Evolutionary conservation across 2,329 filamentous ascomycete genomes (phyloP).

Genomic region (Sporothrix brunneoviolacea): DNA sequence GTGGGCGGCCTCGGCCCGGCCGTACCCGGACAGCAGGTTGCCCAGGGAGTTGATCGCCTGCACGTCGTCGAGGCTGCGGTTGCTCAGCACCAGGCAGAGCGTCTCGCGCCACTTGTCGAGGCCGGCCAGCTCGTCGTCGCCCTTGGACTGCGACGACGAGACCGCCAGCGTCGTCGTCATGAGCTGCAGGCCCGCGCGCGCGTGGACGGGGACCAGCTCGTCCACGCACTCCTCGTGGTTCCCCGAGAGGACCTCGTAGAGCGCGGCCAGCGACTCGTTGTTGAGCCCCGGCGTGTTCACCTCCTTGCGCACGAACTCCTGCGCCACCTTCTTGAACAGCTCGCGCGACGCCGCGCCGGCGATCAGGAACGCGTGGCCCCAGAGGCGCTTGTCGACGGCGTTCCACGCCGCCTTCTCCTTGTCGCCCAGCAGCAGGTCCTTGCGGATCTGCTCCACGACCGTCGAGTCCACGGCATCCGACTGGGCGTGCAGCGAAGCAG

Average conservation of each 20-base stretch:
- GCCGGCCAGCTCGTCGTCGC: constrained; percentile 74
- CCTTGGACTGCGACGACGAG: constrained; percentile 57
- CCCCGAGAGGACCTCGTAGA: constrained; percentile 91
- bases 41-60: constrained; percentile 74
- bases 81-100: constrained; percentile 75
- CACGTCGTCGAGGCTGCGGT: constrained; percentile 73
- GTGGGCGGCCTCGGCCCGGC: constrained; percentile 83
- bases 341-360: constrained; percentile 71
- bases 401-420: constrained; percentile 89
- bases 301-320: constrained; percentile 93
- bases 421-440: constrained; percentile 69
- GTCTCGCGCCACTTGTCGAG: constrained; percentile 94
- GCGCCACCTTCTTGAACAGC: constrained; percentile 85
- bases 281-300: constrained; percentile 75
- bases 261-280: constrained; percentile 79
- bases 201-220: constrained; percentile 87
- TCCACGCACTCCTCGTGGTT: constrained; percentile 94
- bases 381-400: constrained; percentile 85
- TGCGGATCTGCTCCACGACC: constrained; percentile 65
- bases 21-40: constrained; percentile 75
- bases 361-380: constrained; percentile 94
- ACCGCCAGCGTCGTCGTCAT: constrained; percentile 69
- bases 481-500: constrained; percentile 9
- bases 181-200: constrained; percentile 85
- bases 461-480: constrained; percentile 62